Base-by-base conservation (phyloP, 2,329 filamentous ascomycete genomes). In the Fusarium tuaranense region DNA sequence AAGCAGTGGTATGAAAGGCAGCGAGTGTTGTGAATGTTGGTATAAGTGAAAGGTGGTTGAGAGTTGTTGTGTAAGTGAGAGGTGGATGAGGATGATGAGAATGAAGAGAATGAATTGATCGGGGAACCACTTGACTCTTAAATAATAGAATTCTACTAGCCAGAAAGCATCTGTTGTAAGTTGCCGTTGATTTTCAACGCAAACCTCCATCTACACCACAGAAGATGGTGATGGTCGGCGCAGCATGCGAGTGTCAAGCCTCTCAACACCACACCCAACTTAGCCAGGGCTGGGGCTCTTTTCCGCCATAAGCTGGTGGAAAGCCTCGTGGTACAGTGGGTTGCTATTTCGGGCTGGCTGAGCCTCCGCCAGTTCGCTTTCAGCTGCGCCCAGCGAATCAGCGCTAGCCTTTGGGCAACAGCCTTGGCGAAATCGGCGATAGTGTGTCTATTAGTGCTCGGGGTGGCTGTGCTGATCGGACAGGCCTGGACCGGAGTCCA, bases 291-390 rank as follows among this genome's bases (percentile, higher is more conserved):
- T 73, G 60, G 68, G 55, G 22, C n/a, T 25, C 34, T 25, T 27
- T 25, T 10, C 25, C 7, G 57, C 57, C 55, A 39, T 60, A 44
- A 38, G 57, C 36, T 20, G 27, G 30, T 27, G 53, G 30, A 32
- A 34, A 59, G 36, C 36, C 57, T 60, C 57, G 55, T 59, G 55
- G 39, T 41, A 30, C 22, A n/a, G 36, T 36, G 25, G 34, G 51
- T 30, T 63, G n/a, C 71, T 73, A 74, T 73, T 72, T 63, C 71
- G 46, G 61, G 71, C 36, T 69, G 46, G 18, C 38, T 60, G 30
- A 46, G 61, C 60, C 60, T 68, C 38, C 48, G 16, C 27, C n/a
- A 14, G 27, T 22, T 32, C 27, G 34, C 14, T 46, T 9, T 22
- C 34, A 68, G 68, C 41, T 69, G 68, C 36, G 57, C 53, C 58